Evolutionary conservation across 768 basidiomycete genomes (phyloP).

Genomic region (Lyophyllum atratum): DNA sequence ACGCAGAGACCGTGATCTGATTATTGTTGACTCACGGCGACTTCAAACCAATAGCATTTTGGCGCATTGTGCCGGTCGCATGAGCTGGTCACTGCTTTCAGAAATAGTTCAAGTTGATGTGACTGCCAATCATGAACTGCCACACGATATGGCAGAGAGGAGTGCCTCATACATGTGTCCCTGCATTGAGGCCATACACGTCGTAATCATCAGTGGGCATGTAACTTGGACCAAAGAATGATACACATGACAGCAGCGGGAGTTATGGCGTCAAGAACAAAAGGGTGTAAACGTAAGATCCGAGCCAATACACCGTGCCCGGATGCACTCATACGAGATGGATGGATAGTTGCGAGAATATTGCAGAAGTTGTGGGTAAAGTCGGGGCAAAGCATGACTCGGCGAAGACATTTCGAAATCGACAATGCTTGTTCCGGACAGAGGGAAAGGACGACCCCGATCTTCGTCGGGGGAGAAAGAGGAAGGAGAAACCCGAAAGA

Average conservation of each 20-base stretch:
- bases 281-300: conserved; percentile 17
- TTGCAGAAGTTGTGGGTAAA: neutral
- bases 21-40: conserved; percentile 7
- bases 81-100: neutral
- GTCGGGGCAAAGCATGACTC: neutral
- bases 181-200: conserved; percentile 2
- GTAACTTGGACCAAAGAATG: neutral
- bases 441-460: conserved; percentile 7
- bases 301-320: conserved; percentile 6
- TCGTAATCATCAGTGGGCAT: neutral
- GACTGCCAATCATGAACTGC: conserved; percentile 12
- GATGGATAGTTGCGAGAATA: neutral
- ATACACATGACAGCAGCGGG: conserved; percentile 4
- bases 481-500: conserved; percentile 18
- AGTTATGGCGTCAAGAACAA: conserved; percentile 14
- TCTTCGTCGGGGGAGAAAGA: conserved; percentile 16
- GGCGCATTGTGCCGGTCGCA: neutral
- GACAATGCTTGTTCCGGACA: neutral
- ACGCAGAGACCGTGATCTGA: conserved; percentile 5
- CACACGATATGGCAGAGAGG: neutral
- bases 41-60: neutral
- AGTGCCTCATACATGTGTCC: neutral
- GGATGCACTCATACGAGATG: neutral
- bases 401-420: neutral
- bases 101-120: neutral